Evolutionary conservation across 2,329 filamentous ascomycete species (phyloP).

Genomic region (Bipolaris victoriae): DNA sequence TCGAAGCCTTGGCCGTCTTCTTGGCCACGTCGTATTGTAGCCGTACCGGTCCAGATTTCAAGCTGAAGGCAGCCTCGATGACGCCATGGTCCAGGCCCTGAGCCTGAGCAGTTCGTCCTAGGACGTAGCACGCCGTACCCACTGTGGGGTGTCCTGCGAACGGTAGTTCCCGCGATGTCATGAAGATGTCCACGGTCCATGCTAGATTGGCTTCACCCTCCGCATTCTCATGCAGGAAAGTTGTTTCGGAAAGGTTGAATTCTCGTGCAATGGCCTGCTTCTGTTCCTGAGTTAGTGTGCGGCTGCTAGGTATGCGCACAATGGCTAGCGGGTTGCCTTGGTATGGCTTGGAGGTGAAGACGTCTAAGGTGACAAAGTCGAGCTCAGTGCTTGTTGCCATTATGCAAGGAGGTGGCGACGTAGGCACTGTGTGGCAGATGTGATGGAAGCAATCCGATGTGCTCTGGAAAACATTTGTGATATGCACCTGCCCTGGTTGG

Average conservation of each 20-base stretch:
- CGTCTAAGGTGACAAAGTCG: conserved; percentile 51
- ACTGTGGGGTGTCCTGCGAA: conserved; percentile 65
- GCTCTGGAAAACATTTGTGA: background rate
- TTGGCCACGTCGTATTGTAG: conserved; percentile 50
- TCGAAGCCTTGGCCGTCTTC: conserved; percentile 62
- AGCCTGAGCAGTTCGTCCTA: conserved; percentile 38
- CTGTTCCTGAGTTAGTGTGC: conserved; percentile 52
- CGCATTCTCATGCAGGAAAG: conserved; percentile 57
- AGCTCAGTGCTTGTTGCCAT: conserved; percentile 32
- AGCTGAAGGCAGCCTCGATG: conserved; percentile 49
- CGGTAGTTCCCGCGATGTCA: conserved; percentile 57
- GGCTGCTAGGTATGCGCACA: conserved; percentile 53
- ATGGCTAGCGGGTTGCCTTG: conserved; percentile 63
- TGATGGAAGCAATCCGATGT: background rate
- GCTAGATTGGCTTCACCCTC: conserved; percentile 25
- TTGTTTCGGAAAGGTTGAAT: conserved; percentile 65
- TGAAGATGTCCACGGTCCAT: conserved; percentile 63
- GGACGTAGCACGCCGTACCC: conserved; percentile 59
- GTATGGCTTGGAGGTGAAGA: conserved; percentile 58
- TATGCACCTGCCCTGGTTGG: background rate
- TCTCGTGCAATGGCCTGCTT: conserved; percentile 63
- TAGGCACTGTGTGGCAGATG: background rate
- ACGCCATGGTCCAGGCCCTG: conserved; percentile 24
- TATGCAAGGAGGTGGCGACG: background rate
- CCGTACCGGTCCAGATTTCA: conserved; percentile 55